phyloP scores from a whole-genome alignment of 1,284 basidiomycete species.

The Trichosporon coremiiforme region DNA sequence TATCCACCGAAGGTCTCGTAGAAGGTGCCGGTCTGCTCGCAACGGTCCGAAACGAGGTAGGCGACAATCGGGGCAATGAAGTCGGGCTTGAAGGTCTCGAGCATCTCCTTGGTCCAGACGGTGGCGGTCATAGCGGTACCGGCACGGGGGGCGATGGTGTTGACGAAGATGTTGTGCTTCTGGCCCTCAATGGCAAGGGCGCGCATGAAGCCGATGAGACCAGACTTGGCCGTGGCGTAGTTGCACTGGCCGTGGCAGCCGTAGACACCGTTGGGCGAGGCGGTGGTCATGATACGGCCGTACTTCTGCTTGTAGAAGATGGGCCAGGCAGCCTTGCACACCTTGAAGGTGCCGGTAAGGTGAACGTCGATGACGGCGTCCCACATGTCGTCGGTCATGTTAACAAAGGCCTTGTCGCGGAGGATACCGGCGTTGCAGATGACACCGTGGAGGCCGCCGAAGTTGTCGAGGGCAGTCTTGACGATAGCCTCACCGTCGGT shows the following conservation, averaged over 20 bases:
- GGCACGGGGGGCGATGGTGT: constrained; percentile 85
- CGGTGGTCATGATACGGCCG: constrained; percentile 92
- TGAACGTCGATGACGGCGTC: constrained; percentile 88
- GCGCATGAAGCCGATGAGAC: constrained; percentile 84
- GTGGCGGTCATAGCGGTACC: constrained; percentile 90
- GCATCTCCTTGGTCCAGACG: constrained; percentile 84
- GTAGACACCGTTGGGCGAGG: constrained; percentile 86
- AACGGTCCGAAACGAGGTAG: constrained; percentile 80
- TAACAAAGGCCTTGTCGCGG: constrained; percentile 85
- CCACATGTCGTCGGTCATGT: constrained; percentile 92
- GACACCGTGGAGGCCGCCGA: constrained; percentile 84
- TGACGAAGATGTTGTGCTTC: constrained; percentile 87
- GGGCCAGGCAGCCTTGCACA: constrained; percentile 94
- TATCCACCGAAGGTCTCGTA: constrained; percentile 93
- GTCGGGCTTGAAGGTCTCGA: constrained; percentile 78
- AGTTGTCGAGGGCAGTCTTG: constrained; percentile 81
- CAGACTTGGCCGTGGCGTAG: constrained; percentile 94
- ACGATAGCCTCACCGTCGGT: constrained; percentile 85
- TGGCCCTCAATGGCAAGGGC: constrained; percentile 89
- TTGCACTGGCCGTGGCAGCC: constrained; percentile 92
- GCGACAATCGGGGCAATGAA: constrained; percentile 91
- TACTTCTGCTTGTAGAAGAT: constrained; percentile 96
- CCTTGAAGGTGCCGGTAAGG: constrained; percentile 76
- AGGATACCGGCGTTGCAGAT: constrained; percentile 95
- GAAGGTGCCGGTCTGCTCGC: constrained; percentile 71